A percentile compares a stretch with the other conserved stretches of the same genome.
phyloP scores from a whole-genome alignment of 768 basidiomycete species.

The Mycena olivaceomarginata region DNA sequence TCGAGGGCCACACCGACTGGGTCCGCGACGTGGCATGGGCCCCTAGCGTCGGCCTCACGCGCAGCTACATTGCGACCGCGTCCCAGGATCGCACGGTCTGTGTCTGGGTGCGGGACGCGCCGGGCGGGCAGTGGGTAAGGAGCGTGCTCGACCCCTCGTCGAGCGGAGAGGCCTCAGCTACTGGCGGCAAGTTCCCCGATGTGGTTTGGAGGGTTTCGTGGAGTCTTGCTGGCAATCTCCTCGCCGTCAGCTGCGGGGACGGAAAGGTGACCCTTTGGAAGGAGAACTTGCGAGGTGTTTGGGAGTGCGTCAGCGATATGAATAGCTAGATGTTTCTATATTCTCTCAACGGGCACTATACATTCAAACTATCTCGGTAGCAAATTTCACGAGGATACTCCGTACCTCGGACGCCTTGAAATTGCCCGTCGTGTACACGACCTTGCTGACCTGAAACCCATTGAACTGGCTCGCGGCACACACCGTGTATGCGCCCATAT shows the following conservation, averaged over 20 bases:
- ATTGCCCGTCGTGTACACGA: conserved; percentile 65
- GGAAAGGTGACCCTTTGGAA: conserved; percentile 99
- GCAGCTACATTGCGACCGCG: conserved; percentile 96
- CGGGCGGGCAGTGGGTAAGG: conserved; percentile 86
- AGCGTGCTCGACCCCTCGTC: conserved; percentile 85
- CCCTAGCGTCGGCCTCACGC: conserved; percentile 95
- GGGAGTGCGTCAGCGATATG: conserved; percentile 98
- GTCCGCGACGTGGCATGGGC: conserved; percentile 99
- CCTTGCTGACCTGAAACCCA: conserved; percentile 88
- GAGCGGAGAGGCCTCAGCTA: conserved; percentile 63
- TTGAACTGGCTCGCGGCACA: conserved; percentile 98
- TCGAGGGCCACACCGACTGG: conserved; percentile 98
- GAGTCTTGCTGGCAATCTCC: conserved; percentile 96
- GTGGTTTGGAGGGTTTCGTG: conserved; percentile 99
- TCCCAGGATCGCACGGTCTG: conserved; percentile 95
- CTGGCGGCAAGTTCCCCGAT: conserved; percentile 93
- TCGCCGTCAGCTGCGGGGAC: conserved; percentile 98
- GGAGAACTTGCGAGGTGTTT: conserved; percentile 94
- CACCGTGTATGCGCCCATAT: conserved; percentile 99
- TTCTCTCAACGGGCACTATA: conserved; percentile 12
- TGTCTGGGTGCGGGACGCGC: conserved; percentile 93
- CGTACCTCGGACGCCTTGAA: conserved; percentile 35
- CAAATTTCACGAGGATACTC: conserved; percentile 36
- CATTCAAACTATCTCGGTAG: conserved; percentile 25
- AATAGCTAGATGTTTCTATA: conserved; percentile 72